Evolutionary conservation across 106 monocot genomes (phyloP).

Genomic region (Allium cepa): DNA sequence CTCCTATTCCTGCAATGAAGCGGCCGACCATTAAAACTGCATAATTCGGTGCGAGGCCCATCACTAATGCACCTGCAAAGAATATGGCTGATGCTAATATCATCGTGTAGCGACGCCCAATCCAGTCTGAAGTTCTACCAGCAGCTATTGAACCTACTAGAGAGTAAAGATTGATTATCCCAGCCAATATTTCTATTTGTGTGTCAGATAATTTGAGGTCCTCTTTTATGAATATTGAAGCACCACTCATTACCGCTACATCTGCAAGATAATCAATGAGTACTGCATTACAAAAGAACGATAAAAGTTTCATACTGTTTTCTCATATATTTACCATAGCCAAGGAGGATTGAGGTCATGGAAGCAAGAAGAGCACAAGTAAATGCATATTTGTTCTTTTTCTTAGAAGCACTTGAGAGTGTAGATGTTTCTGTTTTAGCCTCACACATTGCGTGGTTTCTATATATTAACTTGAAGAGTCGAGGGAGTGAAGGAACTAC

Average conservation of each 20-base stretch:
- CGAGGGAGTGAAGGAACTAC: neutral
- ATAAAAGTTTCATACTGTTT: neutral
- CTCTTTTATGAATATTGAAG: constrained; percentile 25
- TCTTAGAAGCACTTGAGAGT: neutral
- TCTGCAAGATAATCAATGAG: constrained; percentile 5
- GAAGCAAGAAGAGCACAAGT: constrained; percentile 49
- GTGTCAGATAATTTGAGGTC: constrained; percentile 30
- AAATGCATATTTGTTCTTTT: constrained; percentile 24
- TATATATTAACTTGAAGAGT: neutral
- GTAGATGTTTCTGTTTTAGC: neutral
- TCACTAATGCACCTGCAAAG: constrained; percentile 30
- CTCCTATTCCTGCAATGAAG: constrained; percentile 35
- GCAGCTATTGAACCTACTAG: constrained; percentile 32
- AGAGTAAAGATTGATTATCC: constrained; percentile 32
- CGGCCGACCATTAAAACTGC: constrained; percentile 37
- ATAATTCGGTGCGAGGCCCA: constrained; percentile 32
- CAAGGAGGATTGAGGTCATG: constrained; percentile 39
- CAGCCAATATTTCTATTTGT: constrained; percentile 24
- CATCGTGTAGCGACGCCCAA: constrained; percentile 41
- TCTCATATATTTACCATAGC: constrained; percentile 28
- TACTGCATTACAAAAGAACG: too few species aligned
- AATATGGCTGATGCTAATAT: constrained; percentile 27
- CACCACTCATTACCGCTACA: constrained; percentile 39
- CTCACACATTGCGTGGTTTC: neutral
- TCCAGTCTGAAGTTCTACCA: constrained; percentile 29